A percentile compares a stretch with the other conserved stretches of the same genome.
phyloP scores from a whole-genome alignment of 2,329 filamentous ascomycete genomes.

The Trichoderma sp. region DNA sequence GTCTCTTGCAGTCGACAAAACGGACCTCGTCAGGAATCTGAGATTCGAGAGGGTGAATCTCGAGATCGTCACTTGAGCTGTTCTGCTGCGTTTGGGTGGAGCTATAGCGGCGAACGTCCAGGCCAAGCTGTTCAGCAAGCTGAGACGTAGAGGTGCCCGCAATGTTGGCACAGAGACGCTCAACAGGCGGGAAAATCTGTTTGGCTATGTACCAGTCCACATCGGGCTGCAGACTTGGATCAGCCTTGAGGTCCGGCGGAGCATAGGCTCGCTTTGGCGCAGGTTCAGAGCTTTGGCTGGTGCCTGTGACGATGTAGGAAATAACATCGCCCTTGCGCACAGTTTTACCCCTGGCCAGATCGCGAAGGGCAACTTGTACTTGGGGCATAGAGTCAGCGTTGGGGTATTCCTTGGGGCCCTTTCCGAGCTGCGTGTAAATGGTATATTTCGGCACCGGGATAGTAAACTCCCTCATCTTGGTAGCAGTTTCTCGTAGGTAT shows the following conservation, averaged over 20 bases:
- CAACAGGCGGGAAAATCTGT: slow-evolving; percentile 96
- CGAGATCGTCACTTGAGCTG: slow-evolving; percentile 59
- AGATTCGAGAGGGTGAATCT: slow-evolving; percentile 89
- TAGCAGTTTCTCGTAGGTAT: slow-evolving; percentile 80
- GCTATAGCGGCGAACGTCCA: slow-evolving; percentile 85
- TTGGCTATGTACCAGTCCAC: slow-evolving; percentile 99
- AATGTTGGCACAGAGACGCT: slow-evolving; percentile 96
- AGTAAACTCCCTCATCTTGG: slow-evolving; percentile 79
- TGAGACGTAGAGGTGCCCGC: slow-evolving; percentile 86
- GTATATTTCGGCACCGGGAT: slow-evolving; percentile 87
- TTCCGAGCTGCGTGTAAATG: slow-evolving; percentile 97
- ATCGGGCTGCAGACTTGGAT: slow-evolving; percentile 77
- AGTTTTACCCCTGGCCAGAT: slow-evolving; percentile 81
- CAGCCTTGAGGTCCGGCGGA: slow-evolving; percentile 77
- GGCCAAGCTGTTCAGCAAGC: slow-evolving; percentile 88
- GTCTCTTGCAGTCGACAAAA: slow-evolving; percentile 77
- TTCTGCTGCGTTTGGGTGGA: slow-evolving; percentile 48
- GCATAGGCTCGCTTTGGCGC: slow-evolving; percentile 88
- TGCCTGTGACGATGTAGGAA: slow-evolving; percentile 86
- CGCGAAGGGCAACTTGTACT: slow-evolving; percentile 89
- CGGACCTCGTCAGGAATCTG: slow-evolving; percentile 91
- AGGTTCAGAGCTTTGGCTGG: slow-evolving; percentile 65
- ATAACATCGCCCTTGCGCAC: slow-evolving; percentile 95
- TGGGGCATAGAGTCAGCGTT: slow-evolving; percentile 95
- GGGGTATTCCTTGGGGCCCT: slow-evolving; percentile 88